A percentile compares a stretch with the other conserved stretches of the same genome.
These are phyloP conservation scores for Starmera quercuum DNA, from an alignment of 805 yeast species.

Conservation along the genomic window DNA sequence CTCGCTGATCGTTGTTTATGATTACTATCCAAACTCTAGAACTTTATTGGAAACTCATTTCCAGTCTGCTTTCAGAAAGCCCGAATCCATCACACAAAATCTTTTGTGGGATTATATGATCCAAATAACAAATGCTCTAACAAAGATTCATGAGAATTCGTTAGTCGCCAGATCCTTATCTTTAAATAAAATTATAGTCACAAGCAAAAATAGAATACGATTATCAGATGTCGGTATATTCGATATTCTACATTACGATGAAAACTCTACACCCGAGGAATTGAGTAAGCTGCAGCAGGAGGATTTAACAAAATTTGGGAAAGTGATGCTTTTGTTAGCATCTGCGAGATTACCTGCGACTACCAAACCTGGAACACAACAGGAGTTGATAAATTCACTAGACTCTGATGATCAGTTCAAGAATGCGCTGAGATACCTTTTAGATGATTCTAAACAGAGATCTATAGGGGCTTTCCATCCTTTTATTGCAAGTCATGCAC, in stretches of 20 bases:
- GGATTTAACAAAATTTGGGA: conserved; percentile 58
- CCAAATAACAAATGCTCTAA: conserved; percentile 66
- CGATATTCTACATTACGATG: conserved; percentile 51
- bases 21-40: conserved; percentile 71
- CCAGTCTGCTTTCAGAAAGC: conserved; percentile 30
- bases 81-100: conserved; percentile 51
- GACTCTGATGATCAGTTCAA: conserved; percentile 40
- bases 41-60: conserved; percentile 68
- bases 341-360: conserved; percentile 23
- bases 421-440: conserved; percentile 31
- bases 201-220: conserved; percentile 64
- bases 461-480: conserved; percentile 26
- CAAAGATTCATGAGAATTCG: conserved; percentile 56
- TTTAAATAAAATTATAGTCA: conserved; percentile 63
- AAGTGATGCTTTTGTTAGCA: conserved; percentile 49
- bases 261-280: conserved; percentile 10
- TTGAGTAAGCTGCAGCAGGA: conserved; percentile 32
- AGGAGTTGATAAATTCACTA: conserved; percentile 17
- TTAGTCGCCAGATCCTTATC: conserved; percentile 58
- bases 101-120: conserved; percentile 68
- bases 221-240: conserved; percentile 63
- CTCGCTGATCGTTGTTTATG: conserved; percentile 72
- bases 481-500: conserved; percentile 36
- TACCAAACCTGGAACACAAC: conserved; percentile 4
- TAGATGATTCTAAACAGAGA: conserved; percentile 19